These are phyloP conservation scores for Metarhizium anisopliae DNA, from an alignment of 2,329 filamentous ascomycete species.

Conservation along the genomic window DNA sequence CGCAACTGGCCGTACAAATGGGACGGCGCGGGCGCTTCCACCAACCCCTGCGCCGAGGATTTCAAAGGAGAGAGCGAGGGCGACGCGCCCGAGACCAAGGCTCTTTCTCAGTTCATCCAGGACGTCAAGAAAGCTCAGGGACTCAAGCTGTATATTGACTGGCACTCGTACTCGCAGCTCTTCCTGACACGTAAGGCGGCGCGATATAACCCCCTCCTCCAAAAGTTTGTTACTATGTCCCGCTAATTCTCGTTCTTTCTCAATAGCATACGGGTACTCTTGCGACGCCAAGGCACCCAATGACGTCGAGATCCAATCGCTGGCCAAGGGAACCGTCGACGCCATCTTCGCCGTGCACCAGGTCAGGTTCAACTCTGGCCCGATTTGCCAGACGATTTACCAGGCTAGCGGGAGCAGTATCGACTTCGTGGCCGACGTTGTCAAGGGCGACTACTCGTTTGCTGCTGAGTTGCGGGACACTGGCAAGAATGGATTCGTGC, in stretches of 20 bases:
- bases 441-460: constrained; percentile 32
- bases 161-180: constrained; percentile 54
- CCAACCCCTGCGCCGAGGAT: constrained; percentile 40
- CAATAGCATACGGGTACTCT: constrained; percentile 46
- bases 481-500: constrained; percentile 31
- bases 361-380: constrained; percentile 31
- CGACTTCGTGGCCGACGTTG: constrained; percentile 35
- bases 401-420: constrained; percentile 38
- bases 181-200: constrained; percentile 51
- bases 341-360: constrained; percentile 40
- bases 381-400: constrained; percentile 54
- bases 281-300: constrained; percentile 39
- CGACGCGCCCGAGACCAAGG: constrained; percentile 43
- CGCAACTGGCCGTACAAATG: constrained; percentile 52
- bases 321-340: constrained; percentile 38
- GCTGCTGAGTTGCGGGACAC: constrained; percentile 28
- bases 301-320: constrained; percentile 35
- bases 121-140: constrained; percentile 30
- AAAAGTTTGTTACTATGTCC: neutral
- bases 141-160: constrained; percentile 55
- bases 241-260: constrained; percentile 31
- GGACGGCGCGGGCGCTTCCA: constrained; percentile 38
- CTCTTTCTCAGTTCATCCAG: constrained; percentile 29
- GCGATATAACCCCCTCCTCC: neutral
- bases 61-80: constrained; percentile 34